A percentile compares a stretch with the other conserved stretches of the same genome.
Conservation (phyloP, 2,329 filamentous ascomycete species). For the Paecilomyces formosus region DNA sequence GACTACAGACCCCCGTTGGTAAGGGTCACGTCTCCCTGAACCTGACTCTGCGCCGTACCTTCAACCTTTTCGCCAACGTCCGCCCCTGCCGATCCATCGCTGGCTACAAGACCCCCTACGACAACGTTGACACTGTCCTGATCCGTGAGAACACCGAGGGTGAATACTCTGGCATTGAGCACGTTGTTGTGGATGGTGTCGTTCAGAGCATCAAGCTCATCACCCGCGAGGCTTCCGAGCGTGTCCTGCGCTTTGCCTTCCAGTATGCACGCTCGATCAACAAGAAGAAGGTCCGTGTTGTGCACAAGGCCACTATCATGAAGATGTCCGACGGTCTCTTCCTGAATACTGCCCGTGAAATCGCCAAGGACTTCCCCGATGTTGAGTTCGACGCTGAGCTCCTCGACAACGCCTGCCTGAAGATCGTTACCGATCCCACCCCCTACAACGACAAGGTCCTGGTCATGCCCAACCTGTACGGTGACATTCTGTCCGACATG, state of each 20-base stretch:
- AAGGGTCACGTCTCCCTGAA: slow-evolving; percentile 99
- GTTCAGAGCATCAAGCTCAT: slow-evolving; percentile 99
- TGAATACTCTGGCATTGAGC: slow-evolving; percentile 98
- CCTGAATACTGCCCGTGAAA: slow-evolving; percentile 74
- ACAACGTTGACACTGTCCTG: slow-evolving; percentile 90
- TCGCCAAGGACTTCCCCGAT: slow-evolving; percentile 90
- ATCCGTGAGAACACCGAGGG: slow-evolving; percentile 99
- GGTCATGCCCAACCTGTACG: slow-evolving; percentile 96
- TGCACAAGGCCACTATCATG: slow-evolving; percentile 99
- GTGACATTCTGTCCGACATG: slow-evolving; percentile 99
- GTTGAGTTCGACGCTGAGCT: slow-evolving; percentile 97
- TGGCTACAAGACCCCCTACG: slow-evolving; percentile 98
- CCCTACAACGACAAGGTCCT: slow-evolving; percentile 99
- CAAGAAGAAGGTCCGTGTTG: slow-evolving; percentile 92
- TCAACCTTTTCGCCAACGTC: slow-evolving; percentile 99
- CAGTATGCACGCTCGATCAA: slow-evolving; percentile 92
- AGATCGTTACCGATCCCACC: slow-evolving; percentile 92
- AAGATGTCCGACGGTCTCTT: slow-evolving; percentile 99
- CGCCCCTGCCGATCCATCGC: slow-evolving; percentile 95
- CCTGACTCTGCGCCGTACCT: slow-evolving; percentile 94
- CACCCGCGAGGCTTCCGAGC: slow-evolving; percentile 87
- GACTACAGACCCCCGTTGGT: slow-evolving; percentile 73
- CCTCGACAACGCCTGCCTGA: slow-evolving; percentile 97
- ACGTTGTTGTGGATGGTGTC: slow-evolving; percentile 93
- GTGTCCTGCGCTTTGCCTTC: slow-evolving; percentile 95